Conservation (phyloP, 495 filamentous ascomycete genomes). For the Venustampulla echinocandica region DNA sequence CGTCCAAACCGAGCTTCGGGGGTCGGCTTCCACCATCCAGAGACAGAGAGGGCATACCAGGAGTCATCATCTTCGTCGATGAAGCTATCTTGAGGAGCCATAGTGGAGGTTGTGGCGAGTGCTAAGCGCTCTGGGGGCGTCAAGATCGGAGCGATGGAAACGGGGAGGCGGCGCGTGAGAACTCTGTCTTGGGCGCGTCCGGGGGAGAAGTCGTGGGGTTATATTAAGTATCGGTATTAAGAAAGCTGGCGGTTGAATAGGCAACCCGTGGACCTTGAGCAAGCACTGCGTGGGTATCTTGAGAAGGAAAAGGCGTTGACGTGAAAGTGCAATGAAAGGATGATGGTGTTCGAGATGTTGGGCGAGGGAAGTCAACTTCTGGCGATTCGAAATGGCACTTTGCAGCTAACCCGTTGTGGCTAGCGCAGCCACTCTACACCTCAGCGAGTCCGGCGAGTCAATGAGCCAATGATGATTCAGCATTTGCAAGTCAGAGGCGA, state of each 20-base stretch:
- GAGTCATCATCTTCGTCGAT: slow-evolving; percentile 95
- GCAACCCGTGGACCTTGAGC: too few species aligned
- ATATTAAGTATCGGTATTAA: too few species aligned
- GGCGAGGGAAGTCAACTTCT: slow-evolving; percentile 31
- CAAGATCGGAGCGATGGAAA: not conserved
- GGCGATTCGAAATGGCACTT: not conserved
- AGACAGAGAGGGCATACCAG: slow-evolving; percentile 50
- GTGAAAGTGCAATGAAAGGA: not conserved
- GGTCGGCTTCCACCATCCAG: too few species aligned
- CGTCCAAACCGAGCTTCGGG: not conserved
- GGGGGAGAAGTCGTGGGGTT: too few species aligned
- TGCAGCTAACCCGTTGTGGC: not conserved
- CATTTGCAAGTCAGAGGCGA: too few species aligned
- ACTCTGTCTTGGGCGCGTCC: too few species aligned
- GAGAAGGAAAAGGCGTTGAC: not conserved
- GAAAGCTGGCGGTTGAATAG: too few species aligned
- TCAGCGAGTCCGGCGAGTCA: too few species aligned
- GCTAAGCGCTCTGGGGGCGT: slow-evolving; percentile 3
- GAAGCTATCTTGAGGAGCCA: slow-evolving; percentile 77
- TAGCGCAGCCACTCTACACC: too few species aligned
- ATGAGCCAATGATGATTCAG: too few species aligned
- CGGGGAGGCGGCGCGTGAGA: too few species aligned
- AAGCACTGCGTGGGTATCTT: not conserved
- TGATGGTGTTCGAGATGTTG: slow-evolving; percentile 24
- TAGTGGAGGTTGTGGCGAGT: slow-evolving; percentile 1